Base-by-base conservation (phyloP, 148 eudicot genomes). In the Gaultheria prostrata region DNA sequence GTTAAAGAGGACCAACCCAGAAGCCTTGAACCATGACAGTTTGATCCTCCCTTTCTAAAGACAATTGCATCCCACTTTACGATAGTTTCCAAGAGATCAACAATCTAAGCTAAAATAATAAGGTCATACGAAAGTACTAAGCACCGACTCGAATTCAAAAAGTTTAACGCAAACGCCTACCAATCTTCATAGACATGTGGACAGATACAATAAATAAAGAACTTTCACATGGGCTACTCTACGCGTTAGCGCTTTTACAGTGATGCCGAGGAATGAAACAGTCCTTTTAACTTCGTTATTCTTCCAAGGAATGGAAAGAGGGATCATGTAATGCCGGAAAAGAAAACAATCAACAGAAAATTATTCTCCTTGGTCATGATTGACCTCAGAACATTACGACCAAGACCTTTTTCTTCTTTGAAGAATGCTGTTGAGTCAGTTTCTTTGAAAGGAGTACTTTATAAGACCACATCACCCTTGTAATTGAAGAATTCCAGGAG, bases 1-100 rank as follows among this genome's bases (percentile, higher is more conserved):
- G 24, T 7, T 35, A 33, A 57, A 79, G 14, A 33, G 11, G 71
- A 7, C 43, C 70, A 57, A 43, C 32, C 72, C 35, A 14, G 24
- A n/a, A 59, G 21, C 33, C 35, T 49, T 49, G 54, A 18, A 17
- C 77, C 43, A 46, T 46, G 32, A 24, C 51, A 48, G 39, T 6
- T 9, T 49, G 79, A 26, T 76, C 33, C 57, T 49, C n/a, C 56
- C 56, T 48, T 76, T 49, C 79, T 28, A 53, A 76, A 75, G n/a
- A n/a, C n/a, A n/a, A n/a, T n/a, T n/a, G n/a, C n/a, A n/a, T n/a
- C n/a, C n/a, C n/a, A n/a, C n/a, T n/a, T n/a, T n/a, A n/a, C n/a
- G n/a, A n/a, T n/a, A n/a, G n/a, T n/a, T n/a, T n/a, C n/a, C n/a
- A n/a, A n/a, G n/a, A 74, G 53, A 74, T 45, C n/a, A n/a, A n/a